Evolutionary conservation across 2,329 filamentous ascomycete species (phyloP).

Genomic region (Claviceps humidiphila): DNA sequence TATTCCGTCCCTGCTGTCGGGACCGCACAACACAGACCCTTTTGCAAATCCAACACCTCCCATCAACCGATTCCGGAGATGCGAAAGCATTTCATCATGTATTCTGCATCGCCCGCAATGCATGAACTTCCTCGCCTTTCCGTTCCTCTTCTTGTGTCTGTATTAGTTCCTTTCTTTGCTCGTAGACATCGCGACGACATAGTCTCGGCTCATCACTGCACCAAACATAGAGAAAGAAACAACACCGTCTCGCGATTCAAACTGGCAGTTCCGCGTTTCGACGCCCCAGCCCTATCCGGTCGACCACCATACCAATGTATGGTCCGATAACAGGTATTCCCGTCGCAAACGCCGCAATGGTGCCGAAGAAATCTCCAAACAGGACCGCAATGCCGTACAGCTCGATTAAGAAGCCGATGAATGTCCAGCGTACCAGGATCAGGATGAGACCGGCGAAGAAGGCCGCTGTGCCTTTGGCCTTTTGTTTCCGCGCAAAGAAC

Average conservation of each 20-base stretch:
- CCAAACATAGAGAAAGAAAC: too few species aligned
- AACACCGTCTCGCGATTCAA: constrained; percentile 24
- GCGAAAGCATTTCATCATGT: not conserved
- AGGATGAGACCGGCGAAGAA: constrained; percentile 74
- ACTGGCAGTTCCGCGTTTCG: constrained; percentile 69
- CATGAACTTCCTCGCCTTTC: not conserved
- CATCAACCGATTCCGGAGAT: not conserved
- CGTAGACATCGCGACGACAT: not conserved
- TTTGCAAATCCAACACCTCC: not conserved
- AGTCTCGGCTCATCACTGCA: not conserved
- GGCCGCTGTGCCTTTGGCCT: constrained; percentile 78
- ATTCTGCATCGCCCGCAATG: not conserved
- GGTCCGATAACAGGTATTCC: constrained; percentile 77
- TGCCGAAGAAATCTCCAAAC: constrained; percentile 93
- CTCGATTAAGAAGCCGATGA: constrained; percentile 83
- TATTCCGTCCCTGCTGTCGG: not conserved
- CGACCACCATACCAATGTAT: constrained; percentile 63
- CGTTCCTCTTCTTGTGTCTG: not conserved
- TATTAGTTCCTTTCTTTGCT: not conserved
- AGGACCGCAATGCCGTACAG: constrained; percentile 84
- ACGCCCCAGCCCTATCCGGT: constrained; percentile 54
- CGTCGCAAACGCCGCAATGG: constrained; percentile 75
- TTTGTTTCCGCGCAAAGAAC: constrained; percentile 92
- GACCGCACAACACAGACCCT: too few species aligned
- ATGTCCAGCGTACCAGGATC: constrained; percentile 80